These are phyloP conservation scores for Colletotrichum tanaceti DNA, from an alignment of 2,329 filamentous ascomycete genomes.

Conservation along the genomic window DNA sequence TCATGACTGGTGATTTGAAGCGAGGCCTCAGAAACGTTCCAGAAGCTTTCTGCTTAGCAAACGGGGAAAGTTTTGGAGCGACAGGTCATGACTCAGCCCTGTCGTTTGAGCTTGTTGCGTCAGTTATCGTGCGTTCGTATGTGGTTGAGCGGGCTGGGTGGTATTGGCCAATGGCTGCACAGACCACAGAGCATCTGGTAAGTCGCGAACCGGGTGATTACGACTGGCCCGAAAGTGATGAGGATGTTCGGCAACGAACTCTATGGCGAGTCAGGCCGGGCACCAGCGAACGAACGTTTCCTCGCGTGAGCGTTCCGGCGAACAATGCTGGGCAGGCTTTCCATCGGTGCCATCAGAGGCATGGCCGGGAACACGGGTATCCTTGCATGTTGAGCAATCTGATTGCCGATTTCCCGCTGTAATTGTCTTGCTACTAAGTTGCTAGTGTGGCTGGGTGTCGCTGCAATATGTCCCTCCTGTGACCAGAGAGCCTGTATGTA, in stretches of 20 bases:
- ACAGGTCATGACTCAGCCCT: slow-evolving; percentile 39
- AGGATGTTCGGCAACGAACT: slow-evolving; percentile 35
- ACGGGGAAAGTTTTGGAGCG: slow-evolving; percentile 18
- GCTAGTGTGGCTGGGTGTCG: slow-evolving; percentile 17
- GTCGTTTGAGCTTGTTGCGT: slow-evolving; percentile 23
- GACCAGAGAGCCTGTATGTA: slow-evolving; percentile 3
- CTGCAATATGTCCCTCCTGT: neutral
- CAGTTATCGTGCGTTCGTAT: slow-evolving; percentile 3
- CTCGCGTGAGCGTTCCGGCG: slow-evolving; percentile 14
- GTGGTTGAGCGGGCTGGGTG: neutral
- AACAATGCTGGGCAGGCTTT: slow-evolving; percentile 11
- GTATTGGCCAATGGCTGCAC: slow-evolving; percentile 32
- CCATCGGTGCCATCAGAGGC: neutral
- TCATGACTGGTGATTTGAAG: neutral
- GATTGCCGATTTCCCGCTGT: slow-evolving; percentile 13
- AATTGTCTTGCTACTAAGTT: slow-evolving; percentile 4
- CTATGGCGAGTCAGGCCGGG: slow-evolving; percentile 34
- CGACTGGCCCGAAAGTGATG: slow-evolving; percentile 35
- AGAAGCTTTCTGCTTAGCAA: slow-evolving; percentile 25
- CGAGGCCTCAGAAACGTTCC: slow-evolving; percentile 30
- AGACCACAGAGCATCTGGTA: slow-evolving; percentile 32
- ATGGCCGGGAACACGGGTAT: neutral
- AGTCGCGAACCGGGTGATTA: slow-evolving; percentile 36
- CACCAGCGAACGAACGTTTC: slow-evolving; percentile 32
- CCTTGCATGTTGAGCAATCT: slow-evolving; percentile 13